These are phyloP conservation scores for Hemileccinum rubropunctum DNA, from an alignment of 768 basidiomycete species.

Conservation along the genomic window DNA sequence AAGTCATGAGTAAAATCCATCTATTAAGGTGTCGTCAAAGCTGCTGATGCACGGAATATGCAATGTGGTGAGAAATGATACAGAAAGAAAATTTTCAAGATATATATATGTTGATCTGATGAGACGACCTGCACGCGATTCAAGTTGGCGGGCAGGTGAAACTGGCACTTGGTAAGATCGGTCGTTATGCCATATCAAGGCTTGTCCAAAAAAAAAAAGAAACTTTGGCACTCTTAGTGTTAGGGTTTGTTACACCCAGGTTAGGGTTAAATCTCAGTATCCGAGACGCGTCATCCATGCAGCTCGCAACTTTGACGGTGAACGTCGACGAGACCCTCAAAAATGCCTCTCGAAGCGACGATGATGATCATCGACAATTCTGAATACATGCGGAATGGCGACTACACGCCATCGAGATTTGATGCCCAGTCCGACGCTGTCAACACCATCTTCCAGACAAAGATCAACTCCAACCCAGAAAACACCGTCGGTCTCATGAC, in stretches of 20 bases:
- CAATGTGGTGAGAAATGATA: no score
- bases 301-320: constrained; percentile 5
- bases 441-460: constrained; percentile 84
- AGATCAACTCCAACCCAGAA: constrained; percentile 95
- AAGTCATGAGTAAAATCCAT: no score
- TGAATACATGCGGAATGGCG: constrained; percentile 95
- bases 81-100: no score
- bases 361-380: constrained; percentile 99
- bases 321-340: constrained; percentile 29
- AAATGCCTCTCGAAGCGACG: constrained; percentile 95
- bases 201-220: no score
- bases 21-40: no score
- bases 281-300: constrained; percentile 27
- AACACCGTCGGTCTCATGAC: constrained; percentile 98
- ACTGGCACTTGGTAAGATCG: no score
- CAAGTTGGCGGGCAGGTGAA: no score
- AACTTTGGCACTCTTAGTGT: no score
- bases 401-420: constrained; percentile 84
- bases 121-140: no score
- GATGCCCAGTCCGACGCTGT: constrained; percentile 92
- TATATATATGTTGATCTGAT: no score
- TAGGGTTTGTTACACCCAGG: neutral
- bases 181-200: no score
- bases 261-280: constrained; percentile 19
- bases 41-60: no score